These are phyloP conservation scores for Lecanicillium sp. DNA, from an alignment of 2,329 filamentous ascomycete genomes.

Conservation along the genomic window DNA sequence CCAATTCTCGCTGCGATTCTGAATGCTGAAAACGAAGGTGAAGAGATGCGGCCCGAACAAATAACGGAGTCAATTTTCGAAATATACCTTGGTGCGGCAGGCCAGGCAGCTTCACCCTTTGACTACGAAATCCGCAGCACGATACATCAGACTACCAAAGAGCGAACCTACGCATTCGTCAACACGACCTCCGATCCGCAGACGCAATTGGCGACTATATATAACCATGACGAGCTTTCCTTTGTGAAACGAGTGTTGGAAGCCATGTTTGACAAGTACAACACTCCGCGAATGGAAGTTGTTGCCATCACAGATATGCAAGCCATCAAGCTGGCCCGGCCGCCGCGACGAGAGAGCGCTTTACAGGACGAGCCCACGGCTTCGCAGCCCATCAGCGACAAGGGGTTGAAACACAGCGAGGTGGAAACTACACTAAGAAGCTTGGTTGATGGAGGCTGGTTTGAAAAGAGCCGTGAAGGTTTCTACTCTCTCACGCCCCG, in stretches of 20 bases:
- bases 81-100: conserved; percentile 61
- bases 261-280: conserved; percentile 84
- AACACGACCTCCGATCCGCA: conserved; percentile 80
- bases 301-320: conserved; percentile 76
- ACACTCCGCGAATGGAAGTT: conserved; percentile 69
- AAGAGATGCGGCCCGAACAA: conserved; percentile 44
- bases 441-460: conserved; percentile 74
- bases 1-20: conserved; percentile 70
- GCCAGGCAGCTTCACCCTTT: conserved; percentile 65
- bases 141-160: conserved; percentile 56
- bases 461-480: conserved; percentile 62
- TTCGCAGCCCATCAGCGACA: conserved; percentile 30
- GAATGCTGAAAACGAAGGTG: conserved; percentile 37
- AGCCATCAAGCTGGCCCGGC: conserved; percentile 60
- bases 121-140: conserved; percentile 81
- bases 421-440: conserved; percentile 63
- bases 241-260: conserved; percentile 85
- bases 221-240: conserved; percentile 73
- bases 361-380: conserved; percentile 15
- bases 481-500: conserved; percentile 73
- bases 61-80: conserved; percentile 61
- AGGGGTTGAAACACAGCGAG: conserved; percentile 64
- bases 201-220: conserved; percentile 79
- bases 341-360: conserved; percentile 29
- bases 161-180: conserved; percentile 72